Evolutionary conservation across 2,329 filamentous ascomycete species (phyloP).

Genomic region (Botrytis deweyae): DNA sequence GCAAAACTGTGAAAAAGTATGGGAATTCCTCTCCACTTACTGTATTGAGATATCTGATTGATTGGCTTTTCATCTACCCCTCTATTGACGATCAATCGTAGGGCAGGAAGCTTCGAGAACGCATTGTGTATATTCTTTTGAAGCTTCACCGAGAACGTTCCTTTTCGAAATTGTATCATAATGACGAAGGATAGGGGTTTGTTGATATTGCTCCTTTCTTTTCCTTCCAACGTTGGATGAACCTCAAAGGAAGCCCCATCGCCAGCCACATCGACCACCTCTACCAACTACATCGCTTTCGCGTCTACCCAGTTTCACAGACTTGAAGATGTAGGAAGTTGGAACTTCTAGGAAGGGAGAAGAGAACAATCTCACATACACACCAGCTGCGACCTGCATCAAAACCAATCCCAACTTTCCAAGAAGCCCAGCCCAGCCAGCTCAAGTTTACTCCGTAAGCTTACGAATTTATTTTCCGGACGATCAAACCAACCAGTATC

Average conservation of each 20-base stretch:
- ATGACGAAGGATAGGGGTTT: slow-evolving; percentile 7
- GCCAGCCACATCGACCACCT: neutral
- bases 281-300: neutral
- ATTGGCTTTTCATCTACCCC: slow-evolving; percentile 8
- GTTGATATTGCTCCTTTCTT: neutral
- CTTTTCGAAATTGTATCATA: neutral
- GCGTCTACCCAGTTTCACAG: neutral
- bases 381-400: neutral
- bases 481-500: slow-evolving; percentile 17
- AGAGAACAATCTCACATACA: neutral
- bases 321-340: neutral
- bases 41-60: neutral
- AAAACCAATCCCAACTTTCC: neutral
- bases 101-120: slow-evolving; percentile 8
- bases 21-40: slow-evolving; percentile 3
- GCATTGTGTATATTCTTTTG: neutral
- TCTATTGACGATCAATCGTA: slow-evolving; percentile 10
- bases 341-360: neutral
- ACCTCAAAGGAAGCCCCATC: neutral
- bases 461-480: slow-evolving; percentile 9
- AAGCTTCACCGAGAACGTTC: neutral
- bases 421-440: neutral
- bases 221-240: neutral
- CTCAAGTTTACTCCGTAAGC: neutral
- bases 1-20: neutral